Base-by-base conservation (phyloP, 2,329 filamentous ascomycete species). In the Tympanopsis confertula region DNA sequence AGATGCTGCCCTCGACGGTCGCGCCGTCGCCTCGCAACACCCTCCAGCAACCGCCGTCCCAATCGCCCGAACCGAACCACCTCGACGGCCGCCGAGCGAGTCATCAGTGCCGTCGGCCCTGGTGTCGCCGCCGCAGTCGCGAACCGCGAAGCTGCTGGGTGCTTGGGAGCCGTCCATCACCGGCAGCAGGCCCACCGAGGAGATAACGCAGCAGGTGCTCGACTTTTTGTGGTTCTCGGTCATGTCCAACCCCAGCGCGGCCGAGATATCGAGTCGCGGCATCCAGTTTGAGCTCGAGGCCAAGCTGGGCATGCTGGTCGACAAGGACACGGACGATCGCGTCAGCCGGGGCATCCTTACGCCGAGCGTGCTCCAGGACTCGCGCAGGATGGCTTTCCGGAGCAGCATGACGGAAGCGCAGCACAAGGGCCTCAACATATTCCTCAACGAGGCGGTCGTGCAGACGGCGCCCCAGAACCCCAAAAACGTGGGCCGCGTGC, bases 201-300 rank as follows among this genome's bases (percentile, higher is more conserved):
- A 88, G 42, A 60, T 91, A 10, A 77, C 78, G n/a, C 82, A 78
- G 48, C 56, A 68, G 14, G 69, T 94, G n/a, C 84, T 82, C 43
- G 84, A 94, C 52, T 94, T 87, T 49, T 63, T 95, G 79, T 91
- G 14, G 69, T 91, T 5, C 64, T 69, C 37, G 76, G 78, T 42
- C 66, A 71, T n/a, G 12, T 13, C 30, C 30, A 13, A 18, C 30
- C 7, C 30, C 10, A 18, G 12, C 12, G 30, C 30, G 10, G 15
- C 30, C 7, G 76, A 82, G 46, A 71, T 82, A 15, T 58, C 65
- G 13, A 71, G 71, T 37, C 69, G 73, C 13, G 77, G 76, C 5
- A 80, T 87, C 13, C 73, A 86, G 42, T 78, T 95, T 38, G 91
- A 98, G 58, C 84, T 98, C 39, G 91, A 98, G 61, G 91, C 87